phyloP scores from a whole-genome alignment of 139 green algal genomes.

The Dunaliella primolecta region DNA sequence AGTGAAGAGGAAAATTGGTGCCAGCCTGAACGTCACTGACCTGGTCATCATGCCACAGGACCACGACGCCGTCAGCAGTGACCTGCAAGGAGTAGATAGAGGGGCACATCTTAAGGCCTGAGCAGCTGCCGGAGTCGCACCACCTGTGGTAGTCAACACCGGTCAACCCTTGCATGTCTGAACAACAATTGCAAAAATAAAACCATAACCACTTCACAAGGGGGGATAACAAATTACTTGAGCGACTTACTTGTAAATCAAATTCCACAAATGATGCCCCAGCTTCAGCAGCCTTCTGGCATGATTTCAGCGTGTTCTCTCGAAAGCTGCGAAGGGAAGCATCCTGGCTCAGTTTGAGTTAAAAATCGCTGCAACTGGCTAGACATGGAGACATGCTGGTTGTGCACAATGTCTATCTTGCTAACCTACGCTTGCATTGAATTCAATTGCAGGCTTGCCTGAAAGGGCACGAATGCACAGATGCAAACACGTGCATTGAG shows the following conservation, averaged over 20 bases:
- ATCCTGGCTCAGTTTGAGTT: no score
- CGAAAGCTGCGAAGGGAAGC: not conserved
- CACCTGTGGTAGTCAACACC: not conserved
- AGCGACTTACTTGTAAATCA: not conserved
- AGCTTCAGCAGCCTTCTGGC: not conserved
- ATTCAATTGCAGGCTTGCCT: no score
- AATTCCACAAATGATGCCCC: not conserved
- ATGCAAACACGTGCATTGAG: not conserved
- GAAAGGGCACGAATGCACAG: not conserved
- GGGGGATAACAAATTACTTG: not conserved
- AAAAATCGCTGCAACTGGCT: not conserved
- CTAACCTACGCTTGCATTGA: no score
- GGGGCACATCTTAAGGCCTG: not conserved
- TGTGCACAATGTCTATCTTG: no score
- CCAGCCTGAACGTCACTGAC: no score
- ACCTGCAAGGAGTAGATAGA: constrained; percentile 31
- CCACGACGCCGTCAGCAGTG: constrained; percentile 65
- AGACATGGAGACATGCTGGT: not conserved
- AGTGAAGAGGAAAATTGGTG: not conserved
- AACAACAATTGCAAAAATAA: not conserved
- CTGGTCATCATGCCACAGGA: constrained; percentile 87
- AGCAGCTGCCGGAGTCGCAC: no score
- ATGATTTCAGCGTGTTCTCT: not conserved
- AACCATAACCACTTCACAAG: not conserved
- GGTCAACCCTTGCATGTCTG: not conserved